These are phyloP conservation scores for Talaromyces sp. DNA, from an alignment of 2,329 filamentous ascomycete species.

Conservation along the genomic window DNA sequence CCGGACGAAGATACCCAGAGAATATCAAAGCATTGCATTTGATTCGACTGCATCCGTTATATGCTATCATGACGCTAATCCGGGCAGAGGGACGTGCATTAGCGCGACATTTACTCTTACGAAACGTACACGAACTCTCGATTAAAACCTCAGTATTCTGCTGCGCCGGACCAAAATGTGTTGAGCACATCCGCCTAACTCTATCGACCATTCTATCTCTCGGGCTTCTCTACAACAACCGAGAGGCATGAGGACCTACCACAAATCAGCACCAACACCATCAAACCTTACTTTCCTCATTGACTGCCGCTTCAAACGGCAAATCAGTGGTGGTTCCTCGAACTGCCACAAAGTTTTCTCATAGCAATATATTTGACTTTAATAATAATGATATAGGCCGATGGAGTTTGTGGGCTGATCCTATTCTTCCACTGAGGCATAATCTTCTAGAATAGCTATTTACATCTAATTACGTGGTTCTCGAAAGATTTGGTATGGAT, in stretches of 20 bases:
- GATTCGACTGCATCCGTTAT: neutral
- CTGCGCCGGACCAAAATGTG: neutral
- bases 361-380: neutral
- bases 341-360: neutral
- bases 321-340: neutral
- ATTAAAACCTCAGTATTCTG: neutral
- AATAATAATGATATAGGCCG: neutral
- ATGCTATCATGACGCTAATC: neutral
- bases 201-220: neutral
- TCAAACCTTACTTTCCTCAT: neutral
- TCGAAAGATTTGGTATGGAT: neutral
- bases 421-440: neutral
- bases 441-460: neutral
- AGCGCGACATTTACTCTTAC: neutral
- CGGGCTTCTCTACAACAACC: neutral
- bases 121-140: neutral
- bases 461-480: neutral
- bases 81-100: neutral
- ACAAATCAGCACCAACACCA: neutral
- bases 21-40: neutral
- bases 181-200: neutral
- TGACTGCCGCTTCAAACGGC: neutral
- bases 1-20: no score
- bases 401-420: neutral
- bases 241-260: neutral